These are phyloP conservation scores for Syzygium jambos DNA, from an alignment of 345 rosid species.

Conservation along the genomic window DNA sequence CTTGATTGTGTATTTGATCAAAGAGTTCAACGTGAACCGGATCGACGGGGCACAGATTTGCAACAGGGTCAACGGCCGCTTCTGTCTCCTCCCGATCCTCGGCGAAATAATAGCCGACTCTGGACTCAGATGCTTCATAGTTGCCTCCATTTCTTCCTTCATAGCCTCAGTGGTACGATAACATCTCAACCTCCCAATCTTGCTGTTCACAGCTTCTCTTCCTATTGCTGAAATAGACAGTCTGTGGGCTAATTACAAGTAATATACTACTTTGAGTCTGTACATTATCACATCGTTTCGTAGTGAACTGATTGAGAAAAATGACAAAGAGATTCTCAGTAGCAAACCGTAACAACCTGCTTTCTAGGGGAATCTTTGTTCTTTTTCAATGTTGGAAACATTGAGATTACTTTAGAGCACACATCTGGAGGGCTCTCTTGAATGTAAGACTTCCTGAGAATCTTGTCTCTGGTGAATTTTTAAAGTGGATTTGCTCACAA, in stretches of 20 bases:
- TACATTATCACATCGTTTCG: background rate
- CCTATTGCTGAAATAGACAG: background rate
- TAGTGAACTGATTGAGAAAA: background rate
- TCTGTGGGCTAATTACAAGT: background rate
- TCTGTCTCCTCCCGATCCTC: conserved; percentile 3
- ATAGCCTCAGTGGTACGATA: conserved; percentile 22
- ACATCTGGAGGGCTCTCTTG: background rate
- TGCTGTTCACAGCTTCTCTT: too few species aligned
- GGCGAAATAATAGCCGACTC: conserved; percentile 37
- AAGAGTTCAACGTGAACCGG: conserved; percentile 12
- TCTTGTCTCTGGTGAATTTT: background rate
- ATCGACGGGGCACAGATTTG: conserved; percentile 20
- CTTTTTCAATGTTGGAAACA: background rate
- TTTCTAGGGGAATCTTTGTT: background rate
- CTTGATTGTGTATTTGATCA: conserved; percentile 19
- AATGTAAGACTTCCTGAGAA: background rate
- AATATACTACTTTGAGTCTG: background rate
- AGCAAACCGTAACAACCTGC: background rate
- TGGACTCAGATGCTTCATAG: conserved; percentile 16
- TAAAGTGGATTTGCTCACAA: background rate
- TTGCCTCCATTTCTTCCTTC: conserved; percentile 20
- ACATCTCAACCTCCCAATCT: background rate
- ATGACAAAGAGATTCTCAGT: background rate
- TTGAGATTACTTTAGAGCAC: background rate
- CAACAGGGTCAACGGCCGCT: conserved; percentile 12